Evolutionary conservation across 306 rosid species (phyloP).

Genomic region (Vigna mungo): DNA sequence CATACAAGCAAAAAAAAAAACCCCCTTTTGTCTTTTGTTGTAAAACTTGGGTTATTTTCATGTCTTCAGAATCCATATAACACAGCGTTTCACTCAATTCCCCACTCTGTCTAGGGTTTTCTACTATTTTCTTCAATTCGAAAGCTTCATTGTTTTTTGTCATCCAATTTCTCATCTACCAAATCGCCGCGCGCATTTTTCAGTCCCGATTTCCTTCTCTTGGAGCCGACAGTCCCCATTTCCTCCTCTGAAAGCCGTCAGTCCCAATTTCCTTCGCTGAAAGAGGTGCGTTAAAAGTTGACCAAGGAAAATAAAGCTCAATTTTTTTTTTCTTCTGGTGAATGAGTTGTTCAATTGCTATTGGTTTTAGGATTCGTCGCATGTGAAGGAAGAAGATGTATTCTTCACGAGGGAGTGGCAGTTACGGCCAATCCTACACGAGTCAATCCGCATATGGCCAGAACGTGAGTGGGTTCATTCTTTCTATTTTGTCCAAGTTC

Average conservation of each 20-base stretch:
- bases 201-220: background rate
- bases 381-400: slow-evolving; percentile 67
- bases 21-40: background rate
- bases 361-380: slow-evolving; percentile 41
- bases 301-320: background rate
- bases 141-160: background rate
- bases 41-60: background rate
- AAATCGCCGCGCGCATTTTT: background rate
- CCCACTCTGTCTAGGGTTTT: slow-evolving; percentile 49
- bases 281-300: slow-evolving; percentile 36
- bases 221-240: too few species aligned
- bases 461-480: slow-evolving; percentile 55
- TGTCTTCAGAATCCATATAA: slow-evolving; percentile 26
- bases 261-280: background rate
- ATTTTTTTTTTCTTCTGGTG: background rate
- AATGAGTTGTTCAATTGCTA: slow-evolving; percentile 13
- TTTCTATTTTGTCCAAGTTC: background rate
- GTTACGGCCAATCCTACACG: slow-evolving; percentile 82
- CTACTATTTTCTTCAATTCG: background rate
- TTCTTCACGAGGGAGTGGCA: slow-evolving; percentile 84
- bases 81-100: slow-evolving; percentile 30
- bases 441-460: slow-evolving; percentile 89
- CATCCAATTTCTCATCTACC: background rate
- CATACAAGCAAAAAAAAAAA: background rate
- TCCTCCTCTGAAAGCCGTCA: background rate